Percentiles rank a stretch among this genome's conserved stretches.
phyloP scores from a whole-genome alignment of 208 protist species.

The Wallacemonas sp. region DNA sequence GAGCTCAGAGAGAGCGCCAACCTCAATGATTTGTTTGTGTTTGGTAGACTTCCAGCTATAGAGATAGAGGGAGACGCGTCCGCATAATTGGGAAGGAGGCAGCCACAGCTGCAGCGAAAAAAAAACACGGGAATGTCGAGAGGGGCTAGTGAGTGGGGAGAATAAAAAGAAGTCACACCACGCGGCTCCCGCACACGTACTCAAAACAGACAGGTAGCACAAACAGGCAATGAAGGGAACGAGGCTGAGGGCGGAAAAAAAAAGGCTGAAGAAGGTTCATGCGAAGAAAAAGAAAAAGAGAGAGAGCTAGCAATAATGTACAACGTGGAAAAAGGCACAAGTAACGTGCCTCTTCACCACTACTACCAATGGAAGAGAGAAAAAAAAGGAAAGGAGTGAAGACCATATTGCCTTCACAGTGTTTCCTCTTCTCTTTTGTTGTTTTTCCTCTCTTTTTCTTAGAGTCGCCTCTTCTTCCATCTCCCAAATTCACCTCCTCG shows the following conservation, averaged over 20 bases:
- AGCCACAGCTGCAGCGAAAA: too few relatives aligned
- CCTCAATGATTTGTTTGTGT: too few relatives aligned
- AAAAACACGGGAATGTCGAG: background rate
- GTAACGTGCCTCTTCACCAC: background rate
- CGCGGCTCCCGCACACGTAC: slow-evolving; percentile 11
- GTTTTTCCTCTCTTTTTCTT: background rate
- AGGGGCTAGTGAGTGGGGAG: background rate
- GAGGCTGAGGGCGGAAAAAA: slow-evolving; percentile 7
- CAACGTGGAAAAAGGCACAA: background rate
- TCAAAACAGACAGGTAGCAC: background rate
- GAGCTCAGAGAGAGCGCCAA: too few relatives aligned
- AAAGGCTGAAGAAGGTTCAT: background rate
- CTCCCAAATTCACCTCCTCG: too few relatives aligned
- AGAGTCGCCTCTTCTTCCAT: too few relatives aligned
- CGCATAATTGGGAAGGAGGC: too few relatives aligned
- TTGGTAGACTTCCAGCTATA: too few relatives aligned
- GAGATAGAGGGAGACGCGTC: slow-evolving; percentile 14
- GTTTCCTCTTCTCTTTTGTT: background rate
- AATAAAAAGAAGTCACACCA: background rate
- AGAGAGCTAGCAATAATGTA: slow-evolving; percentile 4
- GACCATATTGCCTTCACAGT: too few relatives aligned
- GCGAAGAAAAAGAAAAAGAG: background rate
- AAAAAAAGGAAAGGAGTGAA: background rate
- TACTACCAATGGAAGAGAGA: slow-evolving; percentile 7
- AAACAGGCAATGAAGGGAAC: slow-evolving; percentile 15